Percentiles rank a stretch among this genome's conserved stretches.
These are phyloP conservation scores for Candida gigantensis DNA, from an alignment of 1,139 yeast species.

Conservation along the genomic window DNA sequence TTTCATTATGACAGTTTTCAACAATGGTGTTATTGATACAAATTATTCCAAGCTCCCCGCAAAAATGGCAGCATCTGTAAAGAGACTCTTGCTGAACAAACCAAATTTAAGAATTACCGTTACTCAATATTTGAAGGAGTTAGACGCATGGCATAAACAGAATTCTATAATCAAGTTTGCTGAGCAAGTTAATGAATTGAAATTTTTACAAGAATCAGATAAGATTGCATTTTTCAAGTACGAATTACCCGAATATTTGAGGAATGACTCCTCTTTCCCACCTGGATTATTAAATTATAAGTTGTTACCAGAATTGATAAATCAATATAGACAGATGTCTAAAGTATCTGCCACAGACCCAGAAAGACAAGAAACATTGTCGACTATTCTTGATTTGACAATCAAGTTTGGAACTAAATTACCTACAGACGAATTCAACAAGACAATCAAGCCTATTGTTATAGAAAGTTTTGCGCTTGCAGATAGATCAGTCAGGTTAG, in stretches of 20 bases:
- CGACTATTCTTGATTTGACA: conserved; percentile 48
- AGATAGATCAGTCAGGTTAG: conserved; percentile 76
- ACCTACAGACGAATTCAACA: conserved; percentile 40
- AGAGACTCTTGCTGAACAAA: conserved; percentile 8
- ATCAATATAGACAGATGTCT: conserved; percentile 32
- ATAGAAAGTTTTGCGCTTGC: conserved; percentile 62
- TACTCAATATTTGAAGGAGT: conserved; percentile 51
- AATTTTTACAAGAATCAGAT: conserved; percentile 50
- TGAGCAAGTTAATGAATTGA: conserved; percentile 52
- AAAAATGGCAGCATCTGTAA: conserved; percentile 10
- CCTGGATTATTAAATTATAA: conserved; percentile 62
- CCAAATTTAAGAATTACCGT: conserved; percentile 46
- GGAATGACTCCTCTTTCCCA: conserved; percentile 40
- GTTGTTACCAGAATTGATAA: conserved; percentile 66
- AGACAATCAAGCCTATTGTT: conserved; percentile 61
- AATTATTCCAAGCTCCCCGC: conserved; percentile 10
- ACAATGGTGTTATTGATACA: conserved; percentile 20
- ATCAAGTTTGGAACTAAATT: conserved; percentile 47
- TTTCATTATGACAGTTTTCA: conserved; percentile 49
- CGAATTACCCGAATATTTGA: conserved; percentile 35
- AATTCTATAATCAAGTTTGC: conserved; percentile 49
- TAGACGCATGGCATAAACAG: conserved; percentile 40
- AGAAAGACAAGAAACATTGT: conserved; percentile 40
- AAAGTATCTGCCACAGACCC: conserved; percentile 26
- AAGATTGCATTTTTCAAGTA: conserved; percentile 54